Evolutionary conservation across 805 yeast species (phyloP).

Genomic region (Metschnikowia hibisci): DNA sequence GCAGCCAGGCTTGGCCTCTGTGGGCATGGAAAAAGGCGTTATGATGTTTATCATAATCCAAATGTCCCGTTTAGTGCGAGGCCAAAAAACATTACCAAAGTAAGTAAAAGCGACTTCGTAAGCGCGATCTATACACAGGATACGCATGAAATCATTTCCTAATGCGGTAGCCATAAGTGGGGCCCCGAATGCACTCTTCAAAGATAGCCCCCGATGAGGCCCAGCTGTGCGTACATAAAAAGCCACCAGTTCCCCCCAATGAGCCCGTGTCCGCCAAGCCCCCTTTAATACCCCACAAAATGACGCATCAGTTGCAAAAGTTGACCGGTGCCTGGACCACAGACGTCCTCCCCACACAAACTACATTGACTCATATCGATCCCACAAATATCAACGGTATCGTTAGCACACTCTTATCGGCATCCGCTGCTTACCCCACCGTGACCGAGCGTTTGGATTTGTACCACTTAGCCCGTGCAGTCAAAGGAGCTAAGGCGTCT

Average conservation of each 20-base stretch:
- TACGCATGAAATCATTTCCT: background rate
- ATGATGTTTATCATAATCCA: background rate
- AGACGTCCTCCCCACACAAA: constrained; percentile 17
- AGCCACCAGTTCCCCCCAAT: background rate
- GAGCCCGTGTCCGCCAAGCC: background rate
- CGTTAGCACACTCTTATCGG: constrained; percentile 12
- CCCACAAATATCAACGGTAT: constrained; percentile 15
- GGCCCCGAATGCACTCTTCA: background rate
- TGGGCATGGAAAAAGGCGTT: background rate
- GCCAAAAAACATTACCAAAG: background rate
- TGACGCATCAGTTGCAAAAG: constrained; percentile 11
- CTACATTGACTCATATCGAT: constrained; percentile 17
- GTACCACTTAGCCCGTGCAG: constrained; percentile 15
- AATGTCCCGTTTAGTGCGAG: background rate
- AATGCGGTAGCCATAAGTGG: background rate
- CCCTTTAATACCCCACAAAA: background rate
- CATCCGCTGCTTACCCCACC: constrained; percentile 15
- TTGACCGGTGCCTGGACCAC: constrained; percentile 19
- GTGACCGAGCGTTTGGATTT: constrained; percentile 16
- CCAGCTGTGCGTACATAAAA: background rate
- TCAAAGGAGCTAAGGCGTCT: constrained; percentile 22
- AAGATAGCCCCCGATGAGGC: constrained; percentile 1
- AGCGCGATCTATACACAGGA: background rate
- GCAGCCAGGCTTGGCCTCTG: background rate
- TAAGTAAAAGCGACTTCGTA: background rate